Percentiles rank a stretch among this genome's conserved stretches.
Conservation (phyloP, 2,329 filamentous ascomycete species). For the Monosporascus sp. region DNA sequence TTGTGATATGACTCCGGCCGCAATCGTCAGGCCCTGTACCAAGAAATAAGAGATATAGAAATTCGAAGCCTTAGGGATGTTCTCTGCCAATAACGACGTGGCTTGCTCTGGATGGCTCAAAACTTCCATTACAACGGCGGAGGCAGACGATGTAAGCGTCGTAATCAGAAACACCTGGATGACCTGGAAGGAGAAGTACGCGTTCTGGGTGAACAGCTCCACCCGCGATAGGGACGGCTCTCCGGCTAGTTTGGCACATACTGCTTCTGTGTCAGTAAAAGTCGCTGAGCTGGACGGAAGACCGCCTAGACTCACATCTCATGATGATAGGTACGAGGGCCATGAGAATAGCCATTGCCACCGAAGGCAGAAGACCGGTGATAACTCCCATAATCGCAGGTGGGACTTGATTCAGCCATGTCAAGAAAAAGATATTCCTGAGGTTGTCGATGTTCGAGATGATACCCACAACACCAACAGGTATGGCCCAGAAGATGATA, state of each 20-base stretch:
- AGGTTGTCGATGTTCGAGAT: slow-evolving; percentile 80
- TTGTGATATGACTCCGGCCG: slow-evolving; percentile 69
- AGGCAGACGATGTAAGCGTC: slow-evolving; percentile 75
- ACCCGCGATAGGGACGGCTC: slow-evolving; percentile 74
- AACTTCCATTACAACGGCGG: slow-evolving; percentile 60
- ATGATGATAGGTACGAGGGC: slow-evolving; percentile 79
- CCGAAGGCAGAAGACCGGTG: slow-evolving; percentile 74
- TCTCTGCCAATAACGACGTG: slow-evolving; percentile 61
- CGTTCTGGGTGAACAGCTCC: slow-evolving; percentile 85
- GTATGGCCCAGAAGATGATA: slow-evolving; percentile 81
- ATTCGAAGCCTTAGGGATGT: slow-evolving; percentile 80
- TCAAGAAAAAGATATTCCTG: slow-evolving; percentile 58
- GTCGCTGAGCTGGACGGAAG: not conserved
- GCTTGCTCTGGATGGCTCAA: slow-evolving; percentile 55
- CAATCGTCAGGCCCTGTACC: slow-evolving; percentile 79
- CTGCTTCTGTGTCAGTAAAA: slow-evolving; percentile 29
- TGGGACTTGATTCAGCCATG: slow-evolving; percentile 69
- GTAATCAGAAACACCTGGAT: slow-evolving; percentile 88
- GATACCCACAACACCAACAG: slow-evolving; percentile 72
- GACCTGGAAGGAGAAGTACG: slow-evolving; percentile 86
- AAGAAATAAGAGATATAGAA: slow-evolving; percentile 96
- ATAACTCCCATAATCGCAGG: slow-evolving; percentile 70
- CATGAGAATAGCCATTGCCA: slow-evolving; percentile 79
- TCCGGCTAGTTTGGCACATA: slow-evolving; percentile 74
- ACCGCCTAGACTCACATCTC: slow-evolving; percentile 48